Evolutionary conservation across 2,329 filamentous ascomycete species (phyloP).

Genomic region (Capronia americana): DNA sequence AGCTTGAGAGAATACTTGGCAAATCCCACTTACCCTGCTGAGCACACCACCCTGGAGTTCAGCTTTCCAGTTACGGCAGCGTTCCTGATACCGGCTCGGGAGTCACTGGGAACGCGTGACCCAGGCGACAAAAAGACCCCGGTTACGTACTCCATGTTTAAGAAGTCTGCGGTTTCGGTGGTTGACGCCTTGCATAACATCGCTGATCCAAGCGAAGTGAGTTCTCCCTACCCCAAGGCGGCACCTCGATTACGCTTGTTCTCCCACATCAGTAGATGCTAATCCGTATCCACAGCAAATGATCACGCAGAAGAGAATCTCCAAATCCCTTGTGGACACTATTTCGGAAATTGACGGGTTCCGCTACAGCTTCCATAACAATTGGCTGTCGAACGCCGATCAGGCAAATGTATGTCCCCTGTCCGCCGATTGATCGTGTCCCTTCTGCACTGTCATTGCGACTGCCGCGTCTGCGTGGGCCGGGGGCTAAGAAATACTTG

Average conservation of each 20-base stretch:
- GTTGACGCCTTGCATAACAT: conserved; percentile 33
- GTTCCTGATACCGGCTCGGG: conserved; percentile 34
- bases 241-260: neutral
- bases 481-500: neutral
- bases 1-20: conserved; percentile 34
- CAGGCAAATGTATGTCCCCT: conserved; percentile 26
- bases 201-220: conserved; percentile 31
- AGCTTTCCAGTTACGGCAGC: conserved; percentile 36
- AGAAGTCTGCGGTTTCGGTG: conserved; percentile 36
- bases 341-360: conserved; percentile 34
- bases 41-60: conserved; percentile 39
- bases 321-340: conserved; percentile 34
- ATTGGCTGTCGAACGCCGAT: conserved; percentile 38
- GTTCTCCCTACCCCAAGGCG: neutral
- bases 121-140: conserved; percentile 17
- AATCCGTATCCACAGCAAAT: conserved; percentile 6
- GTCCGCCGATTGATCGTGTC: neutral
- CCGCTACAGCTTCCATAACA: conserved; percentile 39
- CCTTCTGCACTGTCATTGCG: neutral
- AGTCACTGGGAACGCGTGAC: conserved; percentile 2
- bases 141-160: conserved; percentile 32
- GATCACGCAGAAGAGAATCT: conserved; percentile 35
- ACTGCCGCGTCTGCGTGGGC: neutral
- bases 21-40: conserved; percentile 30
- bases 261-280: neutral